These are phyloP conservation scores for Metschnikowia similis DNA, from an alignment of 805 yeast species.

Conservation along the genomic window DNA sequence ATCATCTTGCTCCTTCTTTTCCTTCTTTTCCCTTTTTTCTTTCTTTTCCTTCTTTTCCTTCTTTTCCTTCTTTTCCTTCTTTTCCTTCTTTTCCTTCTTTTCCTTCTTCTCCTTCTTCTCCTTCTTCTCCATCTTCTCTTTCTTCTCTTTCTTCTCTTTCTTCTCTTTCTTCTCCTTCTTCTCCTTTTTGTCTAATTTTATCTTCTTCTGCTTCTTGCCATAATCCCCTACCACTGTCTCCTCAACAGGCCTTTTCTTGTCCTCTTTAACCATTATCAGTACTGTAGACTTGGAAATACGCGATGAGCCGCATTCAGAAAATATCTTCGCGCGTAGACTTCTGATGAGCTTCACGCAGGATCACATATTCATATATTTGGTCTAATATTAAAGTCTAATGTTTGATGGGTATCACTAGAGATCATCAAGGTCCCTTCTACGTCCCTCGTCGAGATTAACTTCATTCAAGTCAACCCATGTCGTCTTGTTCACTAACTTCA, in stretches of 20 bases:
- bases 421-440: conserved; percentile 35
- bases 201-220: conserved; percentile 25
- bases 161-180: too few relatives aligned
- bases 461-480: conserved; percentile 39
- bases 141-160: conserved; percentile 8
- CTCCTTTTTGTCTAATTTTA: conserved; percentile 13
- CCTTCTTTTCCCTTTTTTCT: conserved; percentile 30
- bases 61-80: conserved; percentile 24
- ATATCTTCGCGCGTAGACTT: conserved; percentile 2
- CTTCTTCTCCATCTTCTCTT: conserved; percentile 15
- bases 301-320: conserved; percentile 1
- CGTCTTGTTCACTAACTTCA: conserved; percentile 36
- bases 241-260: conserved; percentile 26
- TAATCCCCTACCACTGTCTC: conserved; percentile 23
- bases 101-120: conserved; percentile 22
- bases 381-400: neutral
- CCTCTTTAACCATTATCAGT: conserved; percentile 21
- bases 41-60: conserved; percentile 20
- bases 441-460: conserved; percentile 50
- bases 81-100: conserved; percentile 19
- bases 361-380: neutral
- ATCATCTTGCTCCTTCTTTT: conserved; percentile 34
- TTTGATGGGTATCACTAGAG: neutral
- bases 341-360: conserved; percentile 3
- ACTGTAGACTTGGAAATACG: neutral